Percentiles rank a stretch among this genome's conserved stretches.
phyloP scores from a whole-genome alignment of 2,329 filamentous ascomycete species.

The Trichoderma sp. region DNA sequence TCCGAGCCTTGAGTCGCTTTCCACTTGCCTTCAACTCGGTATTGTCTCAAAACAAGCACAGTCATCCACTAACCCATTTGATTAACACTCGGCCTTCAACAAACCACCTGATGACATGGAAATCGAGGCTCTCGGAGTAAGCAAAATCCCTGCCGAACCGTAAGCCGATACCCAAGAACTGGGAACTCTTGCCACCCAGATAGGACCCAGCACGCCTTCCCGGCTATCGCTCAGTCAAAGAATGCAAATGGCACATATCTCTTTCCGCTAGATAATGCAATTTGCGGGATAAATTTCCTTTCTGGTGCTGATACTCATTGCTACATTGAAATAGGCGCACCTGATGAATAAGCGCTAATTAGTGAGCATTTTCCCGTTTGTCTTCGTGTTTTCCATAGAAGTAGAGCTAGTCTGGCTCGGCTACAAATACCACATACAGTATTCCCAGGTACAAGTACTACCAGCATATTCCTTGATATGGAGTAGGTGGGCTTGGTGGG shows the following conservation, averaged over 20 bases:
- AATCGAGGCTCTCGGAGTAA: not conserved
- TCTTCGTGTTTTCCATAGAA: not conserved
- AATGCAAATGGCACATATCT: too few relatives aligned
- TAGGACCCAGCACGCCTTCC: not conserved
- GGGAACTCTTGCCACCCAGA: not conserved
- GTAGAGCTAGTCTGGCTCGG: not conserved
- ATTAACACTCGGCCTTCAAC: not conserved
- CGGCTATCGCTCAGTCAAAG: not conserved
- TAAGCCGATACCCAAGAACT: not conserved
- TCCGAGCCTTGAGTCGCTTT: not conserved
- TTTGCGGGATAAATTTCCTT: not conserved
- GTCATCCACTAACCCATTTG: not conserved
- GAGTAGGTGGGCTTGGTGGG: too few relatives aligned
- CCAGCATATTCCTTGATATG: not conserved
- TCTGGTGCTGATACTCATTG: not conserved
- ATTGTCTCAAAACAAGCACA: not conserved
- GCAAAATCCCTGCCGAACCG: not conserved
- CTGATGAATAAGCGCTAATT: slow-evolving; percentile 10
- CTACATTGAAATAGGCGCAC: not conserved
- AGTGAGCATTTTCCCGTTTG: not conserved
- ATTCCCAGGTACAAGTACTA: too few relatives aligned
- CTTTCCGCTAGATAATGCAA: too few relatives aligned
- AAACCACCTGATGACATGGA: not conserved
- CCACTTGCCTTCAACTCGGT: not conserved
- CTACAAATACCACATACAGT: too few relatives aligned